Evolutionary conservation across 805 yeast species (phyloP).

Genomic region (Barnettozyma sp.): DNA sequence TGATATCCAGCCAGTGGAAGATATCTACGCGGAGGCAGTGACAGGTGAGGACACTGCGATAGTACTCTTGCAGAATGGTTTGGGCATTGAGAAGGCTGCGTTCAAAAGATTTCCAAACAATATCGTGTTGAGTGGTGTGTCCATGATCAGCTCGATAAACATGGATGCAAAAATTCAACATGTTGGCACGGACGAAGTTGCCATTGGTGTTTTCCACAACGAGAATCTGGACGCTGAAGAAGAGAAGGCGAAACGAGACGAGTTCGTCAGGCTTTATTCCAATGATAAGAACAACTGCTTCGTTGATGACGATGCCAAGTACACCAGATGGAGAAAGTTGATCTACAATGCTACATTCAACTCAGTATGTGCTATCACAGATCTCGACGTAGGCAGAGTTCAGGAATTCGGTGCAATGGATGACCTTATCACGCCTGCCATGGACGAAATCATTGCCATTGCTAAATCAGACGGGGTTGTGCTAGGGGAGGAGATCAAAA

Average conservation of each 20-base stretch:
- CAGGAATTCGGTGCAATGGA: conserved; percentile 38
- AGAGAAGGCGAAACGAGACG: conserved; percentile 31
- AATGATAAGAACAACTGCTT: conserved; percentile 36
- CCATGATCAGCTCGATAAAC: conserved; percentile 52
- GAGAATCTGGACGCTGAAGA: conserved; percentile 22
- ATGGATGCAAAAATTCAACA: conserved; percentile 40
- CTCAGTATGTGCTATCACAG: conserved; percentile 52
- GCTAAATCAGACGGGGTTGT: conserved; percentile 65
- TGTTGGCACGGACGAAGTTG: conserved; percentile 37
- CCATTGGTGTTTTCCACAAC: conserved; percentile 44
- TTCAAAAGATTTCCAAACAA: conserved; percentile 43
- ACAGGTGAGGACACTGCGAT: conserved; percentile 37
- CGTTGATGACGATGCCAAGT: conserved; percentile 40
- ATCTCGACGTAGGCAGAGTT: conserved; percentile 52
- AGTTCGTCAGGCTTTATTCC: conserved; percentile 40
- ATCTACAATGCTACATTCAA: conserved; percentile 65
- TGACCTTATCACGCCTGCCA: conserved; percentile 46
- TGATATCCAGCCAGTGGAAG: conserved; percentile 49
- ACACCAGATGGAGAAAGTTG: conserved; percentile 57
- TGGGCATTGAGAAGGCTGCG: conserved; percentile 51
- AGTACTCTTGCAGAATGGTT: conserved; percentile 56
- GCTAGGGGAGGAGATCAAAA: conserved; percentile 43
- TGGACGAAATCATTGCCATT: conserved; percentile 56
- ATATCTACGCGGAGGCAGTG: conserved; percentile 44
- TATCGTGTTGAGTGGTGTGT: conserved; percentile 52